A percentile compares a stretch with the other conserved stretches of the same genome.
phyloP scores from a whole-genome alignment of 176 grass and related monocot species.

The Ananas comosus region DNA sequence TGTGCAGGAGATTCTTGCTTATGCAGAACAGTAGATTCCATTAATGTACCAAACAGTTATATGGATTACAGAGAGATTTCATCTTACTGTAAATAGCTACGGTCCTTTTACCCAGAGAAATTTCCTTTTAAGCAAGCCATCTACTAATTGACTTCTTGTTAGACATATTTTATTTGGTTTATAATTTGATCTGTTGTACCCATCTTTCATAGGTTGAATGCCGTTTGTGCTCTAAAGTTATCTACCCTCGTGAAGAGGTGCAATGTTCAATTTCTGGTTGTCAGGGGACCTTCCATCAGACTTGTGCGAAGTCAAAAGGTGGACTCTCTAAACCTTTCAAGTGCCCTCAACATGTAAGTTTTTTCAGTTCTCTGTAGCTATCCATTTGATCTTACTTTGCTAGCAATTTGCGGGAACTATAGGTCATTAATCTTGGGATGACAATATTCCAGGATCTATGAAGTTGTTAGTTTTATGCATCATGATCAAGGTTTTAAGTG shows the following conservation, averaged over 20 bases:
- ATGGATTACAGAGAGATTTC: background rate
- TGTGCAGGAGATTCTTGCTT: too few relatives aligned
- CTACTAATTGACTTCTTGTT: slow-evolving; percentile 9
- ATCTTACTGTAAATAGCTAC: background rate
- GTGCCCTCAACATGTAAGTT: slow-evolving; percentile 82
- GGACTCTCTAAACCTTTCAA: slow-evolving; percentile 44
- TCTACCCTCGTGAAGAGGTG: slow-evolving; percentile 56
- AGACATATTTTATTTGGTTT: slow-evolving; percentile 15
- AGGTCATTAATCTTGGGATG: background rate
- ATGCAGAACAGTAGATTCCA: too few relatives aligned
- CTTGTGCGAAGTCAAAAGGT: slow-evolving; percentile 37
- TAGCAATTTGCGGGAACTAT: background rate
- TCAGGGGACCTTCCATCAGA: slow-evolving; percentile 41
- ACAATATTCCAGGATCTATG: background rate
- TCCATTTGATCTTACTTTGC: slow-evolving; percentile 8
- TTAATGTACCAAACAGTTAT: background rate
- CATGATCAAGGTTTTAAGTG: too few relatives aligned
- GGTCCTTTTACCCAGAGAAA: too few relatives aligned
- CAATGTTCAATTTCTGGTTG: slow-evolving; percentile 49
- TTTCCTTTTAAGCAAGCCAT: background rate
- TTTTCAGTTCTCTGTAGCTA: slow-evolving; percentile 8
- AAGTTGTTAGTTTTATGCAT: background rate
- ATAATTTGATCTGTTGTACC: slow-evolving; percentile 2
- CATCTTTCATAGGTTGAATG: slow-evolving; percentile 64
- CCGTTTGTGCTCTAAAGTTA: slow-evolving; percentile 46